A percentile compares a stretch with the other conserved stretches of the same genome.
Evolutionary conservation across 768 basidiomycete genomes (phyloP).

Genomic region (Tremella mesenterica): DNA sequence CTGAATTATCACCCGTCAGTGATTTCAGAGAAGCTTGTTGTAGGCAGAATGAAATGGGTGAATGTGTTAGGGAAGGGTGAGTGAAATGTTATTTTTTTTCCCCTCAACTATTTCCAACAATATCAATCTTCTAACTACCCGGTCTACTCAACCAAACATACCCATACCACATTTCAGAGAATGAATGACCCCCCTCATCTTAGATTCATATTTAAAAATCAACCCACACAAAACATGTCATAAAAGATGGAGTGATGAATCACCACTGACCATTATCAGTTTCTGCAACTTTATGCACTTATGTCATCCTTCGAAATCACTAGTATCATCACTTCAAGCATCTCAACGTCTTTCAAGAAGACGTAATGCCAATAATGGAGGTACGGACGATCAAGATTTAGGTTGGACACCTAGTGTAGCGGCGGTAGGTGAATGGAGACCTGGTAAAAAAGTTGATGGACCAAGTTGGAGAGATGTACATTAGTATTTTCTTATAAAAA

Average conservation of each 20-base stretch:
- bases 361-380: slow-evolving; percentile 13
- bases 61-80: slow-evolving; percentile 78
- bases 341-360: slow-evolving; percentile 59
- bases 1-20: slow-evolving; percentile 95
- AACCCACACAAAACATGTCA: too few species aligned
- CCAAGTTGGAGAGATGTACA: background rate
- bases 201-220: too few species aligned
- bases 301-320: slow-evolving; percentile 72
- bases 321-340: slow-evolving; percentile 66
- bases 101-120: background rate
- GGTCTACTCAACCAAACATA: too few species aligned
- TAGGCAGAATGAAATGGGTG: slow-evolving; percentile 95
- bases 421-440: slow-evolving; percentile 14
- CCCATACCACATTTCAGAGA: too few species aligned
- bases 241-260: too few species aligned
- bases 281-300: slow-evolving; percentile 99
- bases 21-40: slow-evolving; percentile 99
- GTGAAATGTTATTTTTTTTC: too few species aligned
- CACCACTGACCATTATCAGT: slow-evolving; percentile 45
- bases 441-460: slow-evolving; percentile 11
- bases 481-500: background rate
- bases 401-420: slow-evolving; percentile 33
- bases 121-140: background rate
- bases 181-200: too few species aligned
- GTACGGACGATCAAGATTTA: slow-evolving; percentile 14